A percentile compares a stretch with the other conserved stretches of the same genome.
Evolutionary conservation across 805 yeast species (phyloP).

Genomic region (Zygotorulaspora chibaensis): DNA sequence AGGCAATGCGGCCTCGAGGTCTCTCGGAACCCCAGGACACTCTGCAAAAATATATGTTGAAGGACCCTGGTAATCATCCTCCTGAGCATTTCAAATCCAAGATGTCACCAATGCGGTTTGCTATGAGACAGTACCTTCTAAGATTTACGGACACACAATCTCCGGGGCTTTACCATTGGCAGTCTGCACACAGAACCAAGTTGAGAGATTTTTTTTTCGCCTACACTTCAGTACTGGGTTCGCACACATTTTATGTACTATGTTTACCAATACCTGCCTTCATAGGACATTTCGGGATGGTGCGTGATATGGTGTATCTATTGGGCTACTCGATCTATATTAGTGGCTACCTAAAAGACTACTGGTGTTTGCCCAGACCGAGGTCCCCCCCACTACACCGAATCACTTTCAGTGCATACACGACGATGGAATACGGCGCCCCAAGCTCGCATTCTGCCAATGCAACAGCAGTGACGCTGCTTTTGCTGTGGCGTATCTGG

Average conservation of each 20-base stretch:
- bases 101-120: conserved; percentile 53
- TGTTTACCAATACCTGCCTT: conserved; percentile 83
- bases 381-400: conserved; percentile 86
- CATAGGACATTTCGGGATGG: conserved; percentile 59
- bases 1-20: conserved; percentile 9
- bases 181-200: conserved; percentile 45
- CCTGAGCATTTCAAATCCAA: conserved; percentile 58
- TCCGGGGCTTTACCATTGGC: conserved; percentile 51
- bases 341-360: conserved; percentile 77
- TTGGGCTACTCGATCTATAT: conserved; percentile 54
- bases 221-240: conserved; percentile 82
- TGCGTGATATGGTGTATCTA: conserved; percentile 69
- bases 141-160: conserved; percentile 66
- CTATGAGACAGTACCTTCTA: conserved; percentile 48
- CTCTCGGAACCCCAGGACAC: conserved; percentile 20
- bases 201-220: conserved; percentile 72
- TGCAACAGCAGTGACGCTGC: conserved; percentile 74
- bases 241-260: conserved; percentile 89
- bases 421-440: conserved; percentile 90
- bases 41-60: conserved; percentile 18
- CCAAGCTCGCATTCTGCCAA: conserved; percentile 95
- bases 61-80: conserved; percentile 75
- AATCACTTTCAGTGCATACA: conserved; percentile 85
- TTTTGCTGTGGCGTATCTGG: conserved; percentile 35
- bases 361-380: conserved; percentile 87